Base-by-base conservation (phyloP, 345 rosid genomes). In the Lenwebbia sp. region DNA sequence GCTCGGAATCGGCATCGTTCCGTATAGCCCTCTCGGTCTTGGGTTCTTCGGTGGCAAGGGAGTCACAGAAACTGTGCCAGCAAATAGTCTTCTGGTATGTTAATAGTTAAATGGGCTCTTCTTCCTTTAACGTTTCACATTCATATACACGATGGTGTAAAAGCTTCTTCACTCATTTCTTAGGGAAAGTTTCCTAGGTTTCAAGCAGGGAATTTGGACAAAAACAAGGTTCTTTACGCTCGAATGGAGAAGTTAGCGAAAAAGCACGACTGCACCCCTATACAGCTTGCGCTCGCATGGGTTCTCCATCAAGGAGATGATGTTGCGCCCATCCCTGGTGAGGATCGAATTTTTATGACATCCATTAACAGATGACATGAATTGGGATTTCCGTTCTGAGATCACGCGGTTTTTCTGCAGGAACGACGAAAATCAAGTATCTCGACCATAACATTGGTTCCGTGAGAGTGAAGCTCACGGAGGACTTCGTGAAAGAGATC, bases 391-490 rank as follows among this genome's bases (percentile, higher is more conserved):
- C 0, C n/a, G 55, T 14, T 54, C 58, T 41, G 53, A 76, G 26
- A 23, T 14, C 23, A 23, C 41, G 19, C 44, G 49, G 28, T 30
- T 19, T 30, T 19, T 49, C 25, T 11, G 44, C 65, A 90, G 94
- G 96, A 78, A 91, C 96, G 50, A 91, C 94, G 12, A 90, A 90
- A 89, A 87, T 91, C 4, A 92, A 92, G 89, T 92, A 91, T 89
- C 87, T 94, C 85, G 93, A 89, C 52, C 83, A 83, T 28, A 94
- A 91, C 57, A 90, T 90, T 26, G 90, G 91, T 17, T 89, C 95
- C 19, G 17, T 89, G 82, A 60, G 51, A 83, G 90, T 92, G 84
- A 92, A 89, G 85, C 90, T 92, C 22, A 78, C 86, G 10, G 86
- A 83, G 82, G 88, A 90, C 28, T 92, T 89, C 62, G 47, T 89